Percentiles rank a stretch among this genome's conserved stretches.
Evolutionary conservation across 805 yeast species (phyloP).

Genomic region (Metschnikowia peoriensis): DNA sequence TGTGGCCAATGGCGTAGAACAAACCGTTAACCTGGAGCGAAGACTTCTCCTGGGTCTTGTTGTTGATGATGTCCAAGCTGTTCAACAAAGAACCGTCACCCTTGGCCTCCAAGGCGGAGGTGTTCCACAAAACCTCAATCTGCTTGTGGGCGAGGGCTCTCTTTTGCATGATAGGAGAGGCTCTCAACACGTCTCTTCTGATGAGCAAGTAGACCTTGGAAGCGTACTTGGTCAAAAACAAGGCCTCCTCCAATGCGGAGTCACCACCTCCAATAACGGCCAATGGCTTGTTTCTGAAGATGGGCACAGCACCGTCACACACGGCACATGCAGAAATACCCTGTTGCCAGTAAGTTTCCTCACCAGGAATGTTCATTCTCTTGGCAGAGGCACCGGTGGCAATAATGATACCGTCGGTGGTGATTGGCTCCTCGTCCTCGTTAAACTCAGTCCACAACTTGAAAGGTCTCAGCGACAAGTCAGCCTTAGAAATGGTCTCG

Average conservation of each 20-base stretch:
- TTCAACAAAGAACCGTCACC: conserved; percentile 88
- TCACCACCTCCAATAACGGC: conserved; percentile 99
- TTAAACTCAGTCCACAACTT: conserved; percentile 95
- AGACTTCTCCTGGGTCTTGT: conserved; percentile 61
- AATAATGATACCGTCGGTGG: conserved; percentile 87
- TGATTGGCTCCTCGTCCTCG: conserved; percentile 87
- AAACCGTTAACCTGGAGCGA: conserved; percentile 85
- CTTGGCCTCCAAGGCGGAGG: conserved; percentile 81
- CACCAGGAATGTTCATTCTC: conserved; percentile 93
- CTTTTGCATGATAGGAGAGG: conserved; percentile 95
- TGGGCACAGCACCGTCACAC: conserved; percentile 99
- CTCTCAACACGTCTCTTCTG: conserved; percentile 92
- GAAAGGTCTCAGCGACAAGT: conserved; percentile 84
- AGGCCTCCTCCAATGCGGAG: conserved; percentile 99
- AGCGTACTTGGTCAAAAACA: conserved; percentile 95
- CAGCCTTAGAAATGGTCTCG: conserved; percentile 92
- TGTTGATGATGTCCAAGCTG: conserved; percentile 64
- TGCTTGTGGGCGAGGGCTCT: conserved; percentile 82
- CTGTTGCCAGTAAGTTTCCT: conserved; percentile 97
- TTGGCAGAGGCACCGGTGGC: conserved; percentile 99
- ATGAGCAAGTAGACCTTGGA: conserved; percentile 92
- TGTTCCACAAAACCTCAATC: conserved; percentile 86
- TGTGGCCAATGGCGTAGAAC: conserved; percentile 97
- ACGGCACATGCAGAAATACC: conserved; percentile 99
- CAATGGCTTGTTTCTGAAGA: conserved; percentile 95